These are phyloP conservation scores for Erythrophleum fordii DNA, from an alignment of 306 rosid species.

Conservation along the genomic window DNA sequence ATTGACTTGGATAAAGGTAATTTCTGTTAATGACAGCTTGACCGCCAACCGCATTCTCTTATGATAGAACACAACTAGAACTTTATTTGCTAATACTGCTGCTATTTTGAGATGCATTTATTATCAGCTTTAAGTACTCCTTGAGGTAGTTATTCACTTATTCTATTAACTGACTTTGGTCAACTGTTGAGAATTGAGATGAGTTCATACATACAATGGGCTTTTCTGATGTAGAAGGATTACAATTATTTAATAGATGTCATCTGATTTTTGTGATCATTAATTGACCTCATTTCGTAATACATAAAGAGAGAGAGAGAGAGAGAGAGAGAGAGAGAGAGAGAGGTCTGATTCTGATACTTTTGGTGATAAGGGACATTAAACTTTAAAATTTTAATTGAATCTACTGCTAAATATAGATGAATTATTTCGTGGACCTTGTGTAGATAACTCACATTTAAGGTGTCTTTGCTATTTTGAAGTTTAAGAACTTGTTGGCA, in stretches of 20 bases:
- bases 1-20: constrained; percentile 88
- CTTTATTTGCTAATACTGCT: neutral
- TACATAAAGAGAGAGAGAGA: no score
- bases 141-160: neutral
- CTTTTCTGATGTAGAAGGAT: constrained; percentile 19
- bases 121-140: constrained; percentile 4
- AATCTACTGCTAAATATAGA: neutral
- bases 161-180: neutral
- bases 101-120: constrained; percentile 3
- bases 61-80: neutral
- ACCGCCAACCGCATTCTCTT: neutral
- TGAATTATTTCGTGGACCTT: constrained; percentile 1
- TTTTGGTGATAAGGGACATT: constrained; percentile 16
- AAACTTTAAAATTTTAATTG: neutral
- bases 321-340: no score
- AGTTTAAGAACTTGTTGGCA: no score
- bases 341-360: neutral
- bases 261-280: constrained; percentile 24
- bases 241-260: constrained; percentile 4
- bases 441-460: neutral
- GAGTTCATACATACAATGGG: neutral
- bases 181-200: neutral
- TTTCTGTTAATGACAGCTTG: constrained; percentile 18
- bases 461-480: neutral
- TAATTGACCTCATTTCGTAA: neutral